phyloP scores from a whole-genome alignment of 495 filamentous ascomycete species.

The Aspergillus biplanus region DNA sequence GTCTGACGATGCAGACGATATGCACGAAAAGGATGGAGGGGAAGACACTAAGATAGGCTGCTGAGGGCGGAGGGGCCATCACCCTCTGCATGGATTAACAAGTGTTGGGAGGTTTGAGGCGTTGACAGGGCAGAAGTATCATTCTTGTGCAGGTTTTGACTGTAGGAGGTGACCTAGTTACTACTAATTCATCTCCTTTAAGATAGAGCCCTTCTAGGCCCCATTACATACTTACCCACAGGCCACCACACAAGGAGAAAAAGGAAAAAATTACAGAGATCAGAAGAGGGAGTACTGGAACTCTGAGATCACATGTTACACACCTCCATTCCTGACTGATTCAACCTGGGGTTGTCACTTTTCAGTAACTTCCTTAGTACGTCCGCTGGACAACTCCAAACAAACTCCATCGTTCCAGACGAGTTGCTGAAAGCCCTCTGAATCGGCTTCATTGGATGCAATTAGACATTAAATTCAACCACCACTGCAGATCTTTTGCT shows the following conservation, averaged over 20 bases:
- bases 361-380: no score
- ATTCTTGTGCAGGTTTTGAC: not conserved
- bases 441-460: not conserved
- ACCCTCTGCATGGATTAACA: slow-evolving; percentile 14
- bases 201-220: no score
- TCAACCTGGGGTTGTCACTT: no score
- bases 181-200: not conserved
- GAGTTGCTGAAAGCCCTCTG: not conserved
- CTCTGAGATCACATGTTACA: no score
- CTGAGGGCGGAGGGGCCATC: slow-evolving; percentile 20
- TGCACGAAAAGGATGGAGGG: slow-evolving; percentile 21
- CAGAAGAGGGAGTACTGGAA: no score
- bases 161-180: not conserved
- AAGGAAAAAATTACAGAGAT: no score
- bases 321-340: no score
- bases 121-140: slow-evolving; percentile 1
- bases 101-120: not conserved
- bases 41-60: slow-evolving; percentile 19
- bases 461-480: slow-evolving; percentile 1
- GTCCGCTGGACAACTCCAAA: not conserved
- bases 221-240: no score
- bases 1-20: slow-evolving; percentile 19
- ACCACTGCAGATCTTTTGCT: slow-evolving; percentile 18
- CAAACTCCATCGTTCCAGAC: not conserved
- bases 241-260: no score